Evolutionary conservation across 1,139 yeast species (phyloP), one percentile per base, ranked within the genome.

Genomic region (Lodderomyces parapsilosis): DNA sequence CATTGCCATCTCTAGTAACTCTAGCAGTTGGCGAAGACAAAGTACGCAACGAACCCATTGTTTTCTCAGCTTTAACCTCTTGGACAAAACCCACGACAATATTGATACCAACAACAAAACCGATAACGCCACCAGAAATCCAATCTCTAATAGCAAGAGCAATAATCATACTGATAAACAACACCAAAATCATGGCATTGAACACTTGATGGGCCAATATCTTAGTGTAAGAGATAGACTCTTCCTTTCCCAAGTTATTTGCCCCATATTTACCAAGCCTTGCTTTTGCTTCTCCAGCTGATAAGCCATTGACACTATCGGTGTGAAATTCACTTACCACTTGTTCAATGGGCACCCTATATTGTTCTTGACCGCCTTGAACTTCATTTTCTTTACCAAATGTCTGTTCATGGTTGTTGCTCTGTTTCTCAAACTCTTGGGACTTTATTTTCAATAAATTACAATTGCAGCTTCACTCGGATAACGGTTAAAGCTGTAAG

Each of bases 91-190:
- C 95, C 40, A 86, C 86, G 22, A 66, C 65, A 38, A 86, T 81
- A 58, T 86, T 86, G 49, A 86, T 71, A 38, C 65, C 64, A 27
- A 86, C 83, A 27, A 86, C 93, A 42, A 80, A 83, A 1, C 81
- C 83, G 58, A 86, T 83, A 28, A 86, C 94, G 43, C 94, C 94
- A 43, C 91, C 94, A 4, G 90, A 82, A 46, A 86, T 86, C 85
- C 88, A 86, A 63, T 86, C 94, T 43, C 70, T 70, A 53, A 86
- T 83, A 13, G 87, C 91, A 40, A 86, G 74, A 2, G 93, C 84
- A 42, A 86, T 84, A 35, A 83, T 66, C 89, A 84, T 81, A 25
- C 93, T 83, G 43, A 85, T 83, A 40, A 85, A 64, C 53, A 86
- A 72, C 13, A 86, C 91, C 53, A 86, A 65, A 37, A 86, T 82